phyloP scores from a whole-genome alignment of 108 stramenopile genomes.

The Skeletonema potamos region DNA sequence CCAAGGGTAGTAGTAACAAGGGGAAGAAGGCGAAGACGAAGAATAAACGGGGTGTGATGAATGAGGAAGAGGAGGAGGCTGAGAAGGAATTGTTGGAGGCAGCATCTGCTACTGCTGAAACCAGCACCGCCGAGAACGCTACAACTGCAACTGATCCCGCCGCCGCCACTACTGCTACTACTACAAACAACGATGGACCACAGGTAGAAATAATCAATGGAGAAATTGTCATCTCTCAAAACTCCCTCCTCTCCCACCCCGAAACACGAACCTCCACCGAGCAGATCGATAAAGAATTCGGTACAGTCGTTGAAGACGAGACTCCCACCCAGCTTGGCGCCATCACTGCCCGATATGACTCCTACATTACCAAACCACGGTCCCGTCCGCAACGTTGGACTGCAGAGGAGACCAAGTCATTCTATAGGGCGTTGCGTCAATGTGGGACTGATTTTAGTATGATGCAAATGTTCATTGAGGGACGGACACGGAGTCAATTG shows the following conservation, averaged over 20 bases:
- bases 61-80: not conserved
- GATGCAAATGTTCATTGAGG: conserved; percentile 66
- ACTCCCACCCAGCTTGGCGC: conserved; percentile 7
- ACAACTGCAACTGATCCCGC: not conserved
- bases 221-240: conserved; percentile 20
- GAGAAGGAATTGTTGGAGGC: not conserved
- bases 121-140: not conserved
- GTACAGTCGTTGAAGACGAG: conserved; percentile 33
- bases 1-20: not conserved
- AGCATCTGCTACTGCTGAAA: not conserved
- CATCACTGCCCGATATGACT: conserved; percentile 23
- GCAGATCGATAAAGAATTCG: conserved; percentile 33
- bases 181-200: conserved; percentile 5
- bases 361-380: conserved; percentile 9
- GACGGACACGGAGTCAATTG: conserved; percentile 61
- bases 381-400: conserved; percentile 46
- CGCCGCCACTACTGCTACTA: not conserved
- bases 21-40: not conserved
- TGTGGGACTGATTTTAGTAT: conserved; percentile 79
- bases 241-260: conserved; percentile 16
- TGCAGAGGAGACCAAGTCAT: conserved; percentile 65
- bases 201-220: conserved; percentile 34
- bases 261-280: conserved; percentile 8
- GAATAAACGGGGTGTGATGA: not conserved
- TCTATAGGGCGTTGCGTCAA: conserved; percentile 72